A percentile compares a stretch with the other conserved stretches of the same genome.
These are phyloP conservation scores for Venturia carpophila DNA, from an alignment of 2,329 filamentous ascomycete species.

Conservation along the genomic window DNA sequence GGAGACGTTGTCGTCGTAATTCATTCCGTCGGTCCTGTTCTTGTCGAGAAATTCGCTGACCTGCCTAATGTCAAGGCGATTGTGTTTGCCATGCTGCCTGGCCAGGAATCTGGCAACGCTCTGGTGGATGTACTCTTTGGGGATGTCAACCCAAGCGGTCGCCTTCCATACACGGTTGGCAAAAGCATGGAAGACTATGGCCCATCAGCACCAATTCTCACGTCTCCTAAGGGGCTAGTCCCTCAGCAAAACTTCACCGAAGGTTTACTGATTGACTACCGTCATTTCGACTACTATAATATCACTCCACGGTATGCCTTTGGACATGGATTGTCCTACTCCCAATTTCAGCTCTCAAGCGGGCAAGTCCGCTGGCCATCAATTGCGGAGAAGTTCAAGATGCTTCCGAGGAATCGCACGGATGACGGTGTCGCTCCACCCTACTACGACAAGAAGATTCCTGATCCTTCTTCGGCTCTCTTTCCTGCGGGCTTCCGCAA, in stretches of 20 bases:
- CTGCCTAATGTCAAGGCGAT: conserved; percentile 70
- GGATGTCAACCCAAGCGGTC: conserved; percentile 68
- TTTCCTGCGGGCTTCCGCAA: conserved; percentile 55
- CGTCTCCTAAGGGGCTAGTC: conserved; percentile 57
- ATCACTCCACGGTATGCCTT: conserved; percentile 77
- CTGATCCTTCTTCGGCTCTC: conserved; percentile 48
- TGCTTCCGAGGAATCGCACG: conserved; percentile 38
- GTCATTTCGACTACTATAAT: conserved; percentile 70
- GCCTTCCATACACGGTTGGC: conserved; percentile 80
- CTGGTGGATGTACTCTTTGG: conserved; percentile 75
- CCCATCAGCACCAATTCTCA: conserved; percentile 59
- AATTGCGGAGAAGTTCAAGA: conserved; percentile 33
- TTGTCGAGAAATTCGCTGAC: conserved; percentile 74
- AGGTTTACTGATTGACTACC: conserved; percentile 82
- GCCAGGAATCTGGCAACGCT: conserved; percentile 78
- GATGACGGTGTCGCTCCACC: conserved; percentile 38
- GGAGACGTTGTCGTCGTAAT: conserved; percentile 74
- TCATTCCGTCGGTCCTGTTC: conserved; percentile 75
- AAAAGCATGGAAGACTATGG: conserved; percentile 70
- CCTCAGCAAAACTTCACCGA: conserved; percentile 80
- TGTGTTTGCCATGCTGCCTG: conserved; percentile 75
- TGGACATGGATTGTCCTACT: conserved; percentile 78
- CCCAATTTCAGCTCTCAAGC: conserved; percentile 57
- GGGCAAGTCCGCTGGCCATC: conserved; percentile 35
- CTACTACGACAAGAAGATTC: conserved; percentile 47